A percentile compares a stretch with the other conserved stretches of the same genome.
phyloP scores from a whole-genome alignment of 2,329 filamentous ascomycete species.

The Botrytis byssoidea region DNA sequence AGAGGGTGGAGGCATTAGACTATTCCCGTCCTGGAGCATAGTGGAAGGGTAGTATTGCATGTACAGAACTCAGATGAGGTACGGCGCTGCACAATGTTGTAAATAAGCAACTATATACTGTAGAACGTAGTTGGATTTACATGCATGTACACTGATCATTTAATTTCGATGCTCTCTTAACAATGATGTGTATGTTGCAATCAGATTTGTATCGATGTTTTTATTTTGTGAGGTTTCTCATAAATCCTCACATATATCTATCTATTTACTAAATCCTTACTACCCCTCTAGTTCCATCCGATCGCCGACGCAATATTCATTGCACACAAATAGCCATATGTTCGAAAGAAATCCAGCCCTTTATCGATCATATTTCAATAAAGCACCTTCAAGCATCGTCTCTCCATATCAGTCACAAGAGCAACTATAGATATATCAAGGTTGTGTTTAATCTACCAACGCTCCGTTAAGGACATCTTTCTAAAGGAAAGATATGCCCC shows the following conservation, averaged over 20 bases:
- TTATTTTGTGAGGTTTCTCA: background rate
- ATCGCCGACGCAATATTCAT: background rate
- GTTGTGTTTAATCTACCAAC: conserved; percentile 57
- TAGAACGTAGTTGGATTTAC: background rate
- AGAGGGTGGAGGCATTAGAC: conserved; percentile 62
- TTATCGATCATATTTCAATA: conserved; percentile 37
- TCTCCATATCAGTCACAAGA: conserved; percentile 1
- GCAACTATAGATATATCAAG: conserved; percentile 25
- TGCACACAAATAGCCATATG: conserved; percentile 25
- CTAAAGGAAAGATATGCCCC: conserved; percentile 64
- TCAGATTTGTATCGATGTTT: background rate
- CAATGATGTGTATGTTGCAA: background rate
- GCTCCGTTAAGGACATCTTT: conserved; percentile 77
- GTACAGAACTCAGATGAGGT: background rate
- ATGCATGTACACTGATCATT: background rate
- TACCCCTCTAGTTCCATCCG: background rate
- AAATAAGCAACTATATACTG: background rate
- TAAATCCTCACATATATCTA: background rate
- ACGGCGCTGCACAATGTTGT: background rate
- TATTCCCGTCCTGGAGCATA: conserved; percentile 62
- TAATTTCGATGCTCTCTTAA: background rate
- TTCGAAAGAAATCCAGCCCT: conserved; percentile 41
- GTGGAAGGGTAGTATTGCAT: background rate
- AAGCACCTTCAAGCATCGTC: conserved; percentile 40
- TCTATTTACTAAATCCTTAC: background rate